phyloP scores from a whole-genome alignment of 495 filamentous ascomycete species.

The Tuber microsphaerosporum region DNA sequence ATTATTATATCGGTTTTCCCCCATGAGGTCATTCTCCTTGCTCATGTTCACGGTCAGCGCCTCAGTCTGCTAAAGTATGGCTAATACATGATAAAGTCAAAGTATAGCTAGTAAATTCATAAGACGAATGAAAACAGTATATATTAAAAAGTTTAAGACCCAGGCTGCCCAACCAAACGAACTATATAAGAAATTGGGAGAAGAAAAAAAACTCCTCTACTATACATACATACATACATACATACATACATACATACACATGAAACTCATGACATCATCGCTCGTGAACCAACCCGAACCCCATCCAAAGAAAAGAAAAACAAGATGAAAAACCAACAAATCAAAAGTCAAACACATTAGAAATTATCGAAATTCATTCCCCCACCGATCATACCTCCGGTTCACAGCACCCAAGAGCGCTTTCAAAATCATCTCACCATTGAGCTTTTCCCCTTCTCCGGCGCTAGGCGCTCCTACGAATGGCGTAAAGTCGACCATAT shows the following conservation, averaged over 20 bases:
- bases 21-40: no score
- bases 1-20: no score
- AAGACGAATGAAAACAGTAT: neutral
- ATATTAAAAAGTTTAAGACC: neutral
- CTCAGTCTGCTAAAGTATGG: no score
- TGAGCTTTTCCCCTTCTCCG: slow-evolving; percentile 14
- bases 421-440: slow-evolving; percentile 38
- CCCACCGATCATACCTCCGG: slow-evolving; percentile 34
- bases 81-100: no score
- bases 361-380: slow-evolving; percentile 27
- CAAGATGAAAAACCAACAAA: neutral
- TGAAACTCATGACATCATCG: neutral
- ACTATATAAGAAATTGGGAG: neutral
- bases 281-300: neutral
- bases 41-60: no score
- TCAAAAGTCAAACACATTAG: neutral
- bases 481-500: slow-evolving; percentile 79
- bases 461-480: slow-evolving; percentile 18
- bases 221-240: neutral
- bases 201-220: neutral
- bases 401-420: slow-evolving; percentile 38
- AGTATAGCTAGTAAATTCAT: neutral
- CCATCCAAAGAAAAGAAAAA: neutral
- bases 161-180: neutral
- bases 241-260: neutral